phyloP scores from a whole-genome alignment of 1,139 yeast species.

The Diutina ranongensis region DNA sequence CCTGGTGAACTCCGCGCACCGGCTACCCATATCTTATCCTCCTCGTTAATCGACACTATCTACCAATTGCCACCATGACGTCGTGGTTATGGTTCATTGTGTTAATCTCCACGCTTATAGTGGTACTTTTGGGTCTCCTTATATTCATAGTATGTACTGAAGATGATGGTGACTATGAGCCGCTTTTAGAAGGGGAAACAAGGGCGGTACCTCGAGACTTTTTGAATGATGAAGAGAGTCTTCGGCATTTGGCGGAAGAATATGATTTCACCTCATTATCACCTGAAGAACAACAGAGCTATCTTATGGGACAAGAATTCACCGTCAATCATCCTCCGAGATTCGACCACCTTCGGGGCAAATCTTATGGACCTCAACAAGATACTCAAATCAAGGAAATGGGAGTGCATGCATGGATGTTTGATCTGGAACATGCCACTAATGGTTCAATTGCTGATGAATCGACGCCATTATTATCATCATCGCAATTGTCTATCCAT shows the following conservation, averaged over 20 bases:
- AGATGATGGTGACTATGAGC: conserved; percentile 4
- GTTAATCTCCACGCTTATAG: neutral
- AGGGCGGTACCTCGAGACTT: conserved; percentile 17
- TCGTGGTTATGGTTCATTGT: conserved; percentile 3
- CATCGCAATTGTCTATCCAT: neutral
- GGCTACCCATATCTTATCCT: too few relatives aligned
- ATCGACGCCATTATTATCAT: neutral
- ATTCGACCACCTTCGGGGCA: conserved; percentile 9
- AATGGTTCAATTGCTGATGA: neutral
- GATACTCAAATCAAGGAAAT: neutral
- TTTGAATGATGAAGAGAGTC: conserved; percentile 31
- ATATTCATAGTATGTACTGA: neutral
- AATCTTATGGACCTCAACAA: neutral
- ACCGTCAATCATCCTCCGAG: conserved; percentile 22
- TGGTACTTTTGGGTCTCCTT: neutral
- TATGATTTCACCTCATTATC: conserved; percentile 27
- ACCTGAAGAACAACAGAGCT: conserved; percentile 33
- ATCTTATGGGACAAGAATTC: conserved; percentile 25
- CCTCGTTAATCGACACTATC: too few relatives aligned
- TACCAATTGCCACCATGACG: too few relatives aligned
- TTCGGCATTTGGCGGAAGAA: conserved; percentile 24
- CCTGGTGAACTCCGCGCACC: too few relatives aligned
- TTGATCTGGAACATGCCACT: neutral
- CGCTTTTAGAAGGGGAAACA: neutral
- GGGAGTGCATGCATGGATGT: conserved; percentile 6